Percentiles rank a stretch among this genome's conserved stretches.
Conservation (phyloP, 768 basidiomycete genomes). For the Russula foetens region DNA sequence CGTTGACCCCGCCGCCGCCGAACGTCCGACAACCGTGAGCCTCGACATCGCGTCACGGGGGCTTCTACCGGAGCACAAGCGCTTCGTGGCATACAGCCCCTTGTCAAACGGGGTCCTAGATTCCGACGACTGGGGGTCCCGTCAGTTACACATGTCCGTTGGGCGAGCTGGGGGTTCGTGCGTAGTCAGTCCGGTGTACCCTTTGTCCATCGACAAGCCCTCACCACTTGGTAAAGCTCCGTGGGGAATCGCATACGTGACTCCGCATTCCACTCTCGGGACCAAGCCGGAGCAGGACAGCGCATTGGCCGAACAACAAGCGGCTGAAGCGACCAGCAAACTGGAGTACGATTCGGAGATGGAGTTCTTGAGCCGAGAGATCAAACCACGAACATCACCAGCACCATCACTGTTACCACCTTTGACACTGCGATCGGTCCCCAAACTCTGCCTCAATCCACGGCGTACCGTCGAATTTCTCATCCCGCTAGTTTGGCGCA, state of each 20-base stretch:
- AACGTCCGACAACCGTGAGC: not conserved
- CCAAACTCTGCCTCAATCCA: not conserved
- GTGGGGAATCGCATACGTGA: conserved; percentile 32
- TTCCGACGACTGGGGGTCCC: conserved; percentile 9
- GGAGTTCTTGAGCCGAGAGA: conserved; percentile 11
- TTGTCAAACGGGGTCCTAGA: conserved; percentile 1
- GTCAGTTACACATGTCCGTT: conserved; percentile 23
- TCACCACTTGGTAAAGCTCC: conserved; percentile 14
- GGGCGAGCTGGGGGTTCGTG: conserved; percentile 26
- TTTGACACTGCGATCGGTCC: not conserved
- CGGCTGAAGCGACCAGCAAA: conserved; percentile 4
- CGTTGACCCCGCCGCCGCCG: not conserved
- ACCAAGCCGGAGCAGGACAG: conserved; percentile 1
- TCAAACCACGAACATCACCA: too few relatives aligned
- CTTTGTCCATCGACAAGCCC: conserved; percentile 15
- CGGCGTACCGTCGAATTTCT: conserved; percentile 9
- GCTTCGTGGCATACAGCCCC: not conserved
- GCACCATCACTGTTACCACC: not conserved
- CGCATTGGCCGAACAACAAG: not conserved
- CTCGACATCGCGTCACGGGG: conserved; percentile 12
- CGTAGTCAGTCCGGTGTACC: conserved; percentile 25
- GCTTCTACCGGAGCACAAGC: conserved; percentile 1
- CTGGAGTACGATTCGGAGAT: conserved; percentile 9
- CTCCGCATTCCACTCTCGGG: conserved; percentile 23
- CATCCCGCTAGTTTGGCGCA: conserved; percentile 15